Base-by-base conservation (phyloP, 176 grass and related monocot species). In the Aechmea fasciata region DNA sequence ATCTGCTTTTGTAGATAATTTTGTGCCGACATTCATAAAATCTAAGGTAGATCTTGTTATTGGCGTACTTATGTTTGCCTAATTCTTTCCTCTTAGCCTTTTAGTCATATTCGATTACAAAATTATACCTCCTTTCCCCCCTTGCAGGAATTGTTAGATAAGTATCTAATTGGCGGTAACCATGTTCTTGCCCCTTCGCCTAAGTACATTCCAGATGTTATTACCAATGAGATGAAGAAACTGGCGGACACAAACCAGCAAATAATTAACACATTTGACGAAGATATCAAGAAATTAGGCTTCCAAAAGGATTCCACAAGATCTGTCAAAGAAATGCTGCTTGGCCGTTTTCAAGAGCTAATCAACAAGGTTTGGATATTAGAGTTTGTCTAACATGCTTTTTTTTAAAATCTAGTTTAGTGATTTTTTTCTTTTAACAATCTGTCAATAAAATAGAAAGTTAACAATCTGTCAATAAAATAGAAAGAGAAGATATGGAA, bases 111-210 rank as follows among this genome's bases (percentile, higher is more conserved):
- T 48, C 54, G 15, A 3, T n/a, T 66, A 41, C 49, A 4, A 41
- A 41, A 41, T 76, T 15, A 71, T 65, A 14, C 78, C 24, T 71
- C 3, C 13, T 11, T 13, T 55, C 70, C 41, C 24, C 79, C 52
- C 65, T 84, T 85, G 52, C 79, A 96, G 92, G 86, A 87, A 47
- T 83, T 78, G 50, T 68, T 96, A 53, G 86, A 96, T 75, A 77
- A 73, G 49, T 83, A 85, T 63, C 73, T 96, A 52, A 69, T 92
- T 66, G 83, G 83, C 52, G 76, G 75, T 73, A 79, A 82, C 63
- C 78, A 70, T 74, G 48, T 74, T 15, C 48, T 85, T 77, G 18
- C 73, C 69, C 73, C 59, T 65, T 53, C 80, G 49, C 28, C 51
- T 78, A 82, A 75, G 65, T 68, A 68, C 55, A 52, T 85, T 29